Evolutionary conservation across 2,329 filamentous ascomycete genomes (phyloP), one percentile per base, ranked within the genome.

Genomic region (Teratosphaeria epicoccoides): DNA sequence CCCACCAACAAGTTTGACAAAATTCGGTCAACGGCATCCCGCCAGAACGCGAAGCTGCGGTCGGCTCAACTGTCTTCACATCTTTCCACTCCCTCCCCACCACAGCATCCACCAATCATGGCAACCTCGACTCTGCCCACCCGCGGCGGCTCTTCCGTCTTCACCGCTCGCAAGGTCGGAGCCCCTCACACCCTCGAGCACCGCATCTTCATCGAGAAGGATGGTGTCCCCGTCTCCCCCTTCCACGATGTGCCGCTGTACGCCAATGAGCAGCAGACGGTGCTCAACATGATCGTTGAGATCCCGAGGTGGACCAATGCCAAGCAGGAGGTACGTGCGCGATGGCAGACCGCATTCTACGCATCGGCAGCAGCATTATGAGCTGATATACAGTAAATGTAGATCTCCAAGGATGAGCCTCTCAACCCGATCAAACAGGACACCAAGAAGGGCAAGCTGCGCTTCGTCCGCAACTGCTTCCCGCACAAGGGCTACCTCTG

Each of bases 371-470:
- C 12, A 23, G 14, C 28, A 26, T n/a, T 29, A 51, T 43, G 24
- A 49, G 50, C 57, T 61, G 53, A 63, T 55, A n/a, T 49, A 10
- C 9, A 11, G 14, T n/a, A 17, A 33, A 40, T 29, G 60, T 69
- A 96, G 90, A 96, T 97, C 79, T 95, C 87, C 79, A 97, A 97
- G 81, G 90, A 97, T 70, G 93, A 98, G 75, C 81, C 87, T 68
- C 85, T 97, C 71, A 97, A 96, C 81, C 91, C 91, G 71, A 95
- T 96, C 80, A 96, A 96, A 85, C 93, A 98, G 80, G 93, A 98
- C 73, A 82, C 83, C 74, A 97, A 98, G 87, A 97, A 98, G 82
- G 93, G 91, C 82, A 97, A 96, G 83, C 89, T 97, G 67, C 88
- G 93, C 69, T 98, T 85, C 72, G 93, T 98, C 71, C 89, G 93